Evolutionary conservation across 768 basidiomycete species (phyloP), one percentile per base, ranked within the genome.

Genomic region (Lactarius evosmus): DNA sequence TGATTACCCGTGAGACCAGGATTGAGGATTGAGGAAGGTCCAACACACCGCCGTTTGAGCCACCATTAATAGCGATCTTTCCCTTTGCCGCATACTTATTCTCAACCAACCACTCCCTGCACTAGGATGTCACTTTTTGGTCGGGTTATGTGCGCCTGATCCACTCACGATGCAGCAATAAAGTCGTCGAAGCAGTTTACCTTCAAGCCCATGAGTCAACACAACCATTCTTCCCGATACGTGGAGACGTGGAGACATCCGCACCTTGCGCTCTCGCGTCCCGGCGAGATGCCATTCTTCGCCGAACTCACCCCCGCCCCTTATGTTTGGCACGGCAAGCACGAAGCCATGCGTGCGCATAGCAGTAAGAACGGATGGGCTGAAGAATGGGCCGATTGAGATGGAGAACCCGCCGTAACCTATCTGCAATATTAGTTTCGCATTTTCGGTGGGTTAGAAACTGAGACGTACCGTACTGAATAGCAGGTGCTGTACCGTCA

Each of bases 331-430:
- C 36, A 80, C 70, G 4, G 88, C 91, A 33, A 85, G 78, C 33
- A 91, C 75, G 7, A 83, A 86, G 9, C 87, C 83, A 69, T 89
- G 93, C 44, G 78, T 79, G 73, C 89, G 83, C 62, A 91, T 75
- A 74, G 89, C 88, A 0, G 89, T 91, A 46, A 94, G 79, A 58
- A 89, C 82, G 4, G 83, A 75, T 7, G 88, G 76, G 63, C 82
- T 88, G 77, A 92, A 93, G 72, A 82, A 84, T 9, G 91, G 91
- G 61, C 81, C 79, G 65, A 92, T 82, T 22, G 88, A 82, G 46
- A 88, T 81, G 58, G 79, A 83, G 72, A 92, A 93, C 11, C 91
- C 92, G n/a, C 91, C 92, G 67, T 92, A 93, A 36, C 89, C 87
- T 88, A 56, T 36, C 29, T 1, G 5, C 4, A 7, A 11, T 19